phyloP scores from a whole-genome alignment of 768 basidiomycete species.

The Tricholoma furcatifolium region DNA sequence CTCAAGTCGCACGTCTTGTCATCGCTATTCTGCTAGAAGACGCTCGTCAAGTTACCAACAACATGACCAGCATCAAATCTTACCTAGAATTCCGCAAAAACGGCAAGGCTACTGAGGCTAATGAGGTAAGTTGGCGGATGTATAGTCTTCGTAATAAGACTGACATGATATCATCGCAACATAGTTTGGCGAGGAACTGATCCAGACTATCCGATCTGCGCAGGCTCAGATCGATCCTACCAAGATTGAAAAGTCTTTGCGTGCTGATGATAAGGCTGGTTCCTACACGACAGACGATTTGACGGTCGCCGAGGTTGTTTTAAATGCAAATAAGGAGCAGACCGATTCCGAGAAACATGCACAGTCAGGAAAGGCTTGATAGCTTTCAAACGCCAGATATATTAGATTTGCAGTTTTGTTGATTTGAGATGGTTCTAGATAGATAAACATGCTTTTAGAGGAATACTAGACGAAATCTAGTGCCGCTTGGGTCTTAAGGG shows the following conservation, averaged over 20 bases:
- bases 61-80: neutral
- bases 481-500: too few species aligned
- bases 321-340: neutral
- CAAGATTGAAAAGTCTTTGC: neutral
- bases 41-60: slow-evolving; percentile 2
- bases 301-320: neutral
- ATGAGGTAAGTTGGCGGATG: neutral
- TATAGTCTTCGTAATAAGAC: too few species aligned
- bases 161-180: too few species aligned
- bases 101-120: neutral
- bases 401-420: too few species aligned
- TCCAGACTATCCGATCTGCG: neutral
- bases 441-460: too few species aligned
- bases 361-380: too few species aligned
- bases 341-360: neutral
- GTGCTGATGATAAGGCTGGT: neutral
- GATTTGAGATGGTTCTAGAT: too few species aligned
- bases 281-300: neutral
- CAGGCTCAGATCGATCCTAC: neutral
- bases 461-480: too few species aligned
- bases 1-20: slow-evolving; percentile 2
- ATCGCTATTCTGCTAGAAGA: neutral
- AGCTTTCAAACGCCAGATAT: too few species aligned
- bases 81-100: neutral
- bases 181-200: slow-evolving; percentile 1